Conservation (phyloP, 75 land plant species). For the Larix kaempferi region DNA sequence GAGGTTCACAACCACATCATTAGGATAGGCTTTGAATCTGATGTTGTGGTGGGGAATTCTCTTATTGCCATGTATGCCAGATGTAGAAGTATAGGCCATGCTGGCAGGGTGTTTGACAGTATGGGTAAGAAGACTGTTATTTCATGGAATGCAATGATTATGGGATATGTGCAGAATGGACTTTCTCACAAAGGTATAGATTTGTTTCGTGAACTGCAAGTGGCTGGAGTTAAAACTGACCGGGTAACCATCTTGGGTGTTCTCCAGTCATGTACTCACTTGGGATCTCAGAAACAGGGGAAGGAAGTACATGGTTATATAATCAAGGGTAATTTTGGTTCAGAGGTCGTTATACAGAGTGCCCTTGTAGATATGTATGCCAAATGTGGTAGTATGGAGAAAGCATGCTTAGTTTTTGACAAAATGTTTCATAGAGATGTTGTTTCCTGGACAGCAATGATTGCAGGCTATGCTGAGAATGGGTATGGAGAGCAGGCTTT, state of each 20-base stretch:
- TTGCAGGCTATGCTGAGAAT: constrained; percentile 31
- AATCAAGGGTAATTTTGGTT: constrained; percentile 6
- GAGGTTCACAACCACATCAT: constrained; percentile 8
- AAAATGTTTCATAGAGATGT: constrained; percentile 18
- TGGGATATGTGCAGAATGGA: constrained; percentile 16
- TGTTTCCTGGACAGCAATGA: constrained; percentile 54
- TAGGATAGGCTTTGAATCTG: neutral
- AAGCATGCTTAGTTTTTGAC: constrained; percentile 17
- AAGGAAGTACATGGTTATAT: constrained; percentile 14
- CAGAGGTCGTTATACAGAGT: neutral
- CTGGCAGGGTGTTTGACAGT: neutral
- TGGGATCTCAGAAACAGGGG: constrained; percentile 20
- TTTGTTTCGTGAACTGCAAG: constrained; percentile 23
- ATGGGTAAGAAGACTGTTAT: neutral
- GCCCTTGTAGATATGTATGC: constrained; percentile 22
- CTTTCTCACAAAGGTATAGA: constrained; percentile 26
- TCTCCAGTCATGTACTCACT: constrained; percentile 15
- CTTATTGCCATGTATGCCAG: constrained; percentile 13
- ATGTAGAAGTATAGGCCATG: neutral
- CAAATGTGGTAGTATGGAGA: constrained; percentile 13
- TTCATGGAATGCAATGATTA: constrained; percentile 19
- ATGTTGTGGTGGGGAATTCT: constrained; percentile 6
- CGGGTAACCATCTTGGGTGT: constrained; percentile 35
- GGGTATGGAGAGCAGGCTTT: constrained; percentile 26
- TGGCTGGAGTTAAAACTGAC: constrained; percentile 12